These are phyloP conservation scores for Lyophyllum shimeji DNA, from an alignment of 768 basidiomycete genomes.

Conservation along the genomic window DNA sequence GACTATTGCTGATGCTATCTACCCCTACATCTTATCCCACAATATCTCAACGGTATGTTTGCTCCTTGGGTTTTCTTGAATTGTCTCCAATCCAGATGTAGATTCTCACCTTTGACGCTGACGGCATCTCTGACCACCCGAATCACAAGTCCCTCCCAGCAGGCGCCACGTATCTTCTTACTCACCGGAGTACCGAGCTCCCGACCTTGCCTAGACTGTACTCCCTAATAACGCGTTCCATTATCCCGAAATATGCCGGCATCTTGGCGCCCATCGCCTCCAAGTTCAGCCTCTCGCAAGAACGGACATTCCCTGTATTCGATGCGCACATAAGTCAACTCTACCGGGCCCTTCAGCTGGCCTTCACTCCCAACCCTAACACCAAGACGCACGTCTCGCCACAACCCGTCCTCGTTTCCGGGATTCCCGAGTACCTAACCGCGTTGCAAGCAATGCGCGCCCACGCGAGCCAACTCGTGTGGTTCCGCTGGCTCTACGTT, in stretches of 20 bases:
- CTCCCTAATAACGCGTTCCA: slow-evolving; percentile 58
- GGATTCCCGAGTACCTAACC: slow-evolving; percentile 50
- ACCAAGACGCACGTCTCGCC: slow-evolving; percentile 1
- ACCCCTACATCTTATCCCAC: slow-evolving; percentile 55
- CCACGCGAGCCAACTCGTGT: slow-evolving; percentile 77
- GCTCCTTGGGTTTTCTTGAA: slow-evolving; percentile 7
- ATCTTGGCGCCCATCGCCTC: slow-evolving; percentile 48
- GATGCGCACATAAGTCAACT: not conserved
- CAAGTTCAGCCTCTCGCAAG: slow-evolving; percentile 41
- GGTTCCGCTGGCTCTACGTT: slow-evolving; percentile 90
- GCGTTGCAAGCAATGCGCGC: slow-evolving; percentile 68
- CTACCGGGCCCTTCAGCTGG: not conserved
- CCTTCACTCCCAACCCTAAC: not conserved
- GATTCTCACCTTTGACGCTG: slow-evolving; percentile 84
- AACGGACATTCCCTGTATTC: slow-evolving; percentile 1
- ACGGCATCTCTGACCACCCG: slow-evolving; percentile 81
- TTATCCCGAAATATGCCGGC: slow-evolving; percentile 61
- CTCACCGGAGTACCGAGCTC: slow-evolving; percentile 12
- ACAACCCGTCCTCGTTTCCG: slow-evolving; percentile 54
- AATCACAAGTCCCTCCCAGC: slow-evolving; percentile 76
- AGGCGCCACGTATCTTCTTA: slow-evolving; percentile 49
- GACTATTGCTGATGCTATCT: slow-evolving; percentile 57
- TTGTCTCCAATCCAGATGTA: slow-evolving; percentile 26
- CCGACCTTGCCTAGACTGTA: slow-evolving; percentile 42
- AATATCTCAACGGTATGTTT: slow-evolving; percentile 61